Evolutionary conservation across 2,329 filamentous ascomycete genomes (phyloP).

Genomic region (Cercospora nicotianae): DNA sequence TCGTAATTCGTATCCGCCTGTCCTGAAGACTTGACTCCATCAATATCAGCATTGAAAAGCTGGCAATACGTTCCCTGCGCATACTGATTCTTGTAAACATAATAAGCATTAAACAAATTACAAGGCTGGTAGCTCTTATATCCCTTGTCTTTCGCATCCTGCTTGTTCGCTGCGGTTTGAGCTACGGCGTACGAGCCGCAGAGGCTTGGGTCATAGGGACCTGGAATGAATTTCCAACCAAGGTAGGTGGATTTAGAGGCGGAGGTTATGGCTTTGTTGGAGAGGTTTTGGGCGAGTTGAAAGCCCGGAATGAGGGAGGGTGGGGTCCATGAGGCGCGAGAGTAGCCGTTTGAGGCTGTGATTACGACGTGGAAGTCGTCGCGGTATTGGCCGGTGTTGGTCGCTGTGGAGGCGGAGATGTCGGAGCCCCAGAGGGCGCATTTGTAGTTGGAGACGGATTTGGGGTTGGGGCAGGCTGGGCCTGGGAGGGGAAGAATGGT

Average conservation of each 20-base stretch:
- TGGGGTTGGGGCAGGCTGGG: constrained; percentile 32
- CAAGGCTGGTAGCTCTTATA: constrained; percentile 26
- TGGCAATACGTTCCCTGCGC: constrained; percentile 33
- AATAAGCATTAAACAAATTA: constrained; percentile 34
- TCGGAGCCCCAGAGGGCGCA: constrained; percentile 39
- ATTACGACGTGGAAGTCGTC: constrained; percentile 34
- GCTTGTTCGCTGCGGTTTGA: constrained; percentile 28
- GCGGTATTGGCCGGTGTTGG: constrained; percentile 32
- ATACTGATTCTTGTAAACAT: constrained; percentile 30
- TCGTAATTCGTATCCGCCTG: constrained; percentile 12
- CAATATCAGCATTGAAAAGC: constrained; percentile 27
- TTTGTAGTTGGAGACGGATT: constrained; percentile 38
- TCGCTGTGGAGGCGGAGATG: constrained; percentile 30
- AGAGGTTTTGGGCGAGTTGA: constrained; percentile 35
- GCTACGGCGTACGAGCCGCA: constrained; percentile 32
- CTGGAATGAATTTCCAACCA: constrained; percentile 32
- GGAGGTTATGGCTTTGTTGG: constrained; percentile 31
- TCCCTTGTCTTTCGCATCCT: constrained; percentile 21
- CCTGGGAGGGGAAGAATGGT: constrained; percentile 28
- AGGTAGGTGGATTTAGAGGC: constrained; percentile 25
- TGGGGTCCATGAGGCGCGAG: constrained; percentile 29
- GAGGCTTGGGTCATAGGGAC: constrained; percentile 30
- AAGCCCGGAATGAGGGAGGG: constrained; percentile 31
- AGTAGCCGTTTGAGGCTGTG: constrained; percentile 35
- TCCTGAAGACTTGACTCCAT: constrained; percentile 20